These are phyloP conservation scores for Pseudomonodictys pantanalensis DNA, from an alignment of 495 filamentous ascomycete species.

Conservation along the genomic window DNA sequence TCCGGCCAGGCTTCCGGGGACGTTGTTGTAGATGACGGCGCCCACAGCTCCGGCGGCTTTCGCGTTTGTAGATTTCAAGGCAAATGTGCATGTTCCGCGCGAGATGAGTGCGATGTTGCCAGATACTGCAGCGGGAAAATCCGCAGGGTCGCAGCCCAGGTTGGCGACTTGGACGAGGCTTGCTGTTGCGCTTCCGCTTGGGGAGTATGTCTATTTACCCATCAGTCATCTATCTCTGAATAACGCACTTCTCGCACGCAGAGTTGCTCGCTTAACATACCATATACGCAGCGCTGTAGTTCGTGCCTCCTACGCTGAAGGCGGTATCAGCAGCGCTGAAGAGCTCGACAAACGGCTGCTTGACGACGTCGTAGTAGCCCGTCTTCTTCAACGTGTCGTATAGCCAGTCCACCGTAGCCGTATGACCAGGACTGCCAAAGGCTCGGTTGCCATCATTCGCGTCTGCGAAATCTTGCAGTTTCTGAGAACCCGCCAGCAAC, in stretches of 20 bases:
- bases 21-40: conserved; percentile 67
- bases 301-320: conserved; percentile 22
- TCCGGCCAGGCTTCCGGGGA: conserved; percentile 48
- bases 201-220: conserved; percentile 42
- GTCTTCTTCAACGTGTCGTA: conserved; percentile 50
- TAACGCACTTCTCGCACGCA: conserved; percentile 49
- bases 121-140: conserved; percentile 54
- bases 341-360: conserved; percentile 55
- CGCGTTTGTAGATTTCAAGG: conserved; percentile 58
- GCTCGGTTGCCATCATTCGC: conserved; percentile 54
- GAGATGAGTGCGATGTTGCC: conserved; percentile 62
- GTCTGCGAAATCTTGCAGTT: conserved; percentile 51
- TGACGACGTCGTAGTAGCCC: conserved; percentile 59
- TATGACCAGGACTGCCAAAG: conserved; percentile 61
- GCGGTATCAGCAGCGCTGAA: conserved; percentile 36
- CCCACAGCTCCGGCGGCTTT: conserved; percentile 58
- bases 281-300: conserved; percentile 24
- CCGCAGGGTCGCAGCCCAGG: conserved; percentile 54
- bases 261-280: conserved; percentile 48
- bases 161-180: conserved; percentile 51
- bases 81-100: conserved; percentile 62
- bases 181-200: conserved; percentile 49
- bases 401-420: conserved; percentile 63
- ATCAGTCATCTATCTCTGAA: conserved; percentile 33
- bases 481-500: conserved; percentile 43